These are phyloP conservation scores for Crithidia acanthocephali DNA, from an alignment of 208 protist genomes.

Conservation along the genomic window DNA sequence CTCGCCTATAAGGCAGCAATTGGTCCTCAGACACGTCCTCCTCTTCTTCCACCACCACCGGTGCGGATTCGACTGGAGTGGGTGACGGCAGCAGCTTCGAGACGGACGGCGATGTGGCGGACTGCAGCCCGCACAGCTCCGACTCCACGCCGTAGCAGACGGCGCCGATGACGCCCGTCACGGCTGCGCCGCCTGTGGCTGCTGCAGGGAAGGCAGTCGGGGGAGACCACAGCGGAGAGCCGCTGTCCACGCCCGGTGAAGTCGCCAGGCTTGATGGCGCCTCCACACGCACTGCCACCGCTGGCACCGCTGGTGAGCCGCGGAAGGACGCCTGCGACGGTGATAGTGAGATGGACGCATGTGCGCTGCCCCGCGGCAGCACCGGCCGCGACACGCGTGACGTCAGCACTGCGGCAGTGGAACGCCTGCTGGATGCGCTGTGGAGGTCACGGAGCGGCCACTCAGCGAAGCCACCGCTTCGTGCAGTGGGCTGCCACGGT, in stretches of 20 bases:
- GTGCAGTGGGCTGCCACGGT: not conserved
- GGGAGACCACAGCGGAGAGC: constrained; percentile 1
- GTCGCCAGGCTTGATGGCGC: not conserved
- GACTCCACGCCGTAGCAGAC: constrained; percentile 14
- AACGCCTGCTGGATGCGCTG: too few species aligned
- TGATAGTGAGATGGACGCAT: not conserved
- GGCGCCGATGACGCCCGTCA: not conserved
- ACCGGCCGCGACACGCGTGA: constrained; percentile 10
- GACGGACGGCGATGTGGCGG: not conserved
- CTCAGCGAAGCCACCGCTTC: too few species aligned
- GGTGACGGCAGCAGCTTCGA: not conserved
- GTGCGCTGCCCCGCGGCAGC: not conserved
- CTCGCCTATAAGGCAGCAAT: too few species aligned
- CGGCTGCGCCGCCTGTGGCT: not conserved
- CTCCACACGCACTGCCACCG: not conserved
- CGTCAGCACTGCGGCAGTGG: not conserved
- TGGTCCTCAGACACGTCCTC: too few species aligned
- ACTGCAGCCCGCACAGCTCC: constrained; percentile 22
- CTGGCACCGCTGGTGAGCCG: not conserved
- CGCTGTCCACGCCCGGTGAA: not conserved
- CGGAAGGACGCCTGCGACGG: not conserved
- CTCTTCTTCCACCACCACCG: not conserved
- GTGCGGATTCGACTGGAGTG: not conserved
- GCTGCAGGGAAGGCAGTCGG: not conserved
- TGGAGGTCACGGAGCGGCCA: too few species aligned